Conservation (phyloP, 164 flowering plant genomes). For the Aristolochia contorta region DNA sequence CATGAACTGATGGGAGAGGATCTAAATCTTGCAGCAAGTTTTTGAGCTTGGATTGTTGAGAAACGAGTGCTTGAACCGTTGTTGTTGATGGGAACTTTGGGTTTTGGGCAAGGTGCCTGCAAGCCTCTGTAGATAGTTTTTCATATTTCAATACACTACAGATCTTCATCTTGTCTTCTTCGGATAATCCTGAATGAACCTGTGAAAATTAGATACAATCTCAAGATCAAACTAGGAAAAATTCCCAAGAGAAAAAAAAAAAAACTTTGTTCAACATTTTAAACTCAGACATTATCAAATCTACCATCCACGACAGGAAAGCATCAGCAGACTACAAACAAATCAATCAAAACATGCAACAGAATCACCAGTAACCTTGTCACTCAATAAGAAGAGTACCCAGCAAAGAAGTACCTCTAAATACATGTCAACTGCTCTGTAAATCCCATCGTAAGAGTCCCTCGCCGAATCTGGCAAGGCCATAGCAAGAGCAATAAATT, state of each 20-base stretch:
- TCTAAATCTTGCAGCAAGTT: constrained; percentile 30
- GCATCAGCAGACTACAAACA: not conserved
- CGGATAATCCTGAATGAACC: constrained; percentile 50
- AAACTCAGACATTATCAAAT: not conserved
- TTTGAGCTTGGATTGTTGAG: constrained; percentile 33
- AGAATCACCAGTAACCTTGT: not conserved
- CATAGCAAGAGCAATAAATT: constrained; percentile 40
- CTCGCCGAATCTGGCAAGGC: constrained; percentile 69
- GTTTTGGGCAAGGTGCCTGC: constrained; percentile 68
- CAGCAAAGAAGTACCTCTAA: constrained; percentile 41
- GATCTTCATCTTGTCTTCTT: constrained; percentile 46
- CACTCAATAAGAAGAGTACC: not conserved
- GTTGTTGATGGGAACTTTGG: constrained; percentile 55
- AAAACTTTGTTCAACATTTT: too few species aligned
- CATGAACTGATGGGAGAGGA: constrained; percentile 6
- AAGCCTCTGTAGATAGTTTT: constrained; percentile 60
- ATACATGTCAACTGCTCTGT: constrained; percentile 59
- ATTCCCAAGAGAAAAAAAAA: not conserved
- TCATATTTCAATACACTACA: constrained; percentile 59
- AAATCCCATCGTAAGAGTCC: constrained; percentile 55
- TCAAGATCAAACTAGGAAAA: not conserved
- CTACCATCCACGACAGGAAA: too few species aligned
- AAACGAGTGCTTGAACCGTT: constrained; percentile 51
- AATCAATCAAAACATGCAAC: too few species aligned
- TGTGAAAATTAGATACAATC: constrained; percentile 11